These are phyloP conservation scores for Paecilomyces formosus DNA, from an alignment of 2,329 filamentous ascomycete genomes.

Conservation along the genomic window DNA sequence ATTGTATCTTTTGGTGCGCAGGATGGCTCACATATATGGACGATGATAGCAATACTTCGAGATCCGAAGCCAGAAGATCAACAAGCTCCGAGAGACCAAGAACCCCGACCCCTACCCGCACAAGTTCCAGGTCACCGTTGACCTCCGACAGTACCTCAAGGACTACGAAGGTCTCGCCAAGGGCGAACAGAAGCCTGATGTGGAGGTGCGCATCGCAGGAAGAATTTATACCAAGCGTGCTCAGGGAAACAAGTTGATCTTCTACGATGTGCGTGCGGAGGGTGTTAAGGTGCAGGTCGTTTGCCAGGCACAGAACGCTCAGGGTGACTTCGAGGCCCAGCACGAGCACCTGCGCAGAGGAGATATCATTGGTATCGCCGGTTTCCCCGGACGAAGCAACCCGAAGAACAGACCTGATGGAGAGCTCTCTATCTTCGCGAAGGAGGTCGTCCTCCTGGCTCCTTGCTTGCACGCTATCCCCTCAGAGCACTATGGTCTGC, in stretches of 20 bases:
- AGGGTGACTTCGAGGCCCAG: constrained; percentile 73
- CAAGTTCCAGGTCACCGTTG: constrained; percentile 82
- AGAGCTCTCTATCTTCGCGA: constrained; percentile 89
- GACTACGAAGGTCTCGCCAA: constrained; percentile 74
- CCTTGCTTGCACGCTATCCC: constrained; percentile 89
- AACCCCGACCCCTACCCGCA: constrained; percentile 84
- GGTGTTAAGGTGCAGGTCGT: constrained; percentile 81
- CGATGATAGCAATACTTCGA: constrained; percentile 80
- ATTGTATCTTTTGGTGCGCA: neutral
- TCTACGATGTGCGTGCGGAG: constrained; percentile 78
- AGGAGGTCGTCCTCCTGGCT: constrained; percentile 74
- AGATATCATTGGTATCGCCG: constrained; percentile 84
- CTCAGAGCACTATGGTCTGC: constrained; percentile 81
- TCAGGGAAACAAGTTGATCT: constrained; percentile 76
- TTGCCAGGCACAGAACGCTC: constrained; percentile 75
- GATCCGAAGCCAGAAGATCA: constrained; percentile 78
- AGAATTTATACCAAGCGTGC: constrained; percentile 84
- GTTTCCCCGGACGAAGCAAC: constrained; percentile 75
- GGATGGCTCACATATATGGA: constrained; percentile 1
- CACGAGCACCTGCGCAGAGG: constrained; percentile 84
- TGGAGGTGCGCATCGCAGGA: constrained; percentile 68
- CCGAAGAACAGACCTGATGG: constrained; percentile 85
- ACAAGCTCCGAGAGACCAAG: constrained; percentile 65
- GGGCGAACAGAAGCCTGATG: constrained; percentile 72
- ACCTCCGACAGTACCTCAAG: constrained; percentile 69